A percentile compares a stretch with the other conserved stretches of the same genome.
These are phyloP conservation scores for Casuarina glauca DNA, from an alignment of 306 rosid genomes.

Conservation along the genomic window DNA sequence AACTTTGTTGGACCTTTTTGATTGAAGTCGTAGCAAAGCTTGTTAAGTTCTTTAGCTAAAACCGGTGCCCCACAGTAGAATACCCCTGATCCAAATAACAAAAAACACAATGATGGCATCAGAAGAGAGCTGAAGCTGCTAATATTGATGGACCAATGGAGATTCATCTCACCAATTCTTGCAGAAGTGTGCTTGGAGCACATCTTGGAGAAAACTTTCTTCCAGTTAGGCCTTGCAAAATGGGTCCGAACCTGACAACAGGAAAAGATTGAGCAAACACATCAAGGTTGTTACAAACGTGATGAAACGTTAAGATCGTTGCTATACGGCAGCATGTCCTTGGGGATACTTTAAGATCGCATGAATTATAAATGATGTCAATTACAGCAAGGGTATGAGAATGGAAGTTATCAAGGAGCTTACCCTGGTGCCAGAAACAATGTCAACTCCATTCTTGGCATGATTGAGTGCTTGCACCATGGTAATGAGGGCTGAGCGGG, in stretches of 20 bases:
- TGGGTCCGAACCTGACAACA: slow-evolving; percentile 82
- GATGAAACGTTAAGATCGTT: background rate
- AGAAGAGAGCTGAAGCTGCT: slow-evolving; percentile 5
- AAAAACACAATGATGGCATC: slow-evolving; percentile 25
- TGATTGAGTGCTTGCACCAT: slow-evolving; percentile 99
- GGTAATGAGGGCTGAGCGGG: slow-evolving; percentile 96
- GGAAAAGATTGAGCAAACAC: background rate
- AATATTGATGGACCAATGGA: slow-evolving; percentile 11
- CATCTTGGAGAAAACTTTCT: slow-evolving; percentile 89
- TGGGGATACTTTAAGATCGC: slow-evolving; percentile 4
- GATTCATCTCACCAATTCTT: slow-evolving; percentile 66
- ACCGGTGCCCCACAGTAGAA: slow-evolving; percentile 98
- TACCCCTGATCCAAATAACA: slow-evolving; percentile 60
- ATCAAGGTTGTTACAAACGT: background rate
- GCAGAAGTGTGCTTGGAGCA: slow-evolving; percentile 89
- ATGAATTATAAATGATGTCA: background rate
- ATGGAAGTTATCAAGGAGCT: slow-evolving; percentile 17
- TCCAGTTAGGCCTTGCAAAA: slow-evolving; percentile 99
- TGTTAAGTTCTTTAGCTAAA: slow-evolving; percentile 89
- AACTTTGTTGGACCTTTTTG: slow-evolving; percentile 95
- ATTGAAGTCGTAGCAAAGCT: slow-evolving; percentile 91
- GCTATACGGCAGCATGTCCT: background rate
- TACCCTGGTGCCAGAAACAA: slow-evolving; percentile 97
- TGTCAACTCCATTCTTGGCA: slow-evolving; percentile 97
- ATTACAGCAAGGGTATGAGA: background rate